Conservation (phyloP, 768 basidiomycete genomes). For the Nevesoporus exiguus region DNA sequence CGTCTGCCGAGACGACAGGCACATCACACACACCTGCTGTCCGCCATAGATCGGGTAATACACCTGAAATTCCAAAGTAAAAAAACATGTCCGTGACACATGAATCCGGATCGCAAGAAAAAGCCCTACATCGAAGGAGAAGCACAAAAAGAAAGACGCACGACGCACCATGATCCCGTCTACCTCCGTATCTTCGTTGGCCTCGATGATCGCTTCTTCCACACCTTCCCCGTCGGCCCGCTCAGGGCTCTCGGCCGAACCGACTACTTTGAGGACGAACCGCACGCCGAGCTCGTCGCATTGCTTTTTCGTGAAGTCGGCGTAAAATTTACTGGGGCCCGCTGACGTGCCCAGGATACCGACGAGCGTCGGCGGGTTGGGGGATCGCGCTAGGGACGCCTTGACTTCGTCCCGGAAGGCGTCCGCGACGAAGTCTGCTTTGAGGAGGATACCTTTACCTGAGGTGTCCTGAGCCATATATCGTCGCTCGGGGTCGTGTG, state of each 20-base stretch:
- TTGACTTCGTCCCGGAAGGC: conserved; percentile 71
- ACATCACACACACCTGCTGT: conserved; percentile 60
- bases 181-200: conserved; percentile 81
- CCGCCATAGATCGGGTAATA: conserved; percentile 96
- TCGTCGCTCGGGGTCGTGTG: not conserved
- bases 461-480: conserved; percentile 22
- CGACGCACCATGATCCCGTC: conserved; percentile 95
- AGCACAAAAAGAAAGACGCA: conserved; percentile 7
- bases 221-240: conserved; percentile 79
- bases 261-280: conserved; percentile 72
- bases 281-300: conserved; percentile 86
- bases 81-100: not conserved
- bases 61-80: conserved; percentile 46
- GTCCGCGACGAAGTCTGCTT: conserved; percentile 72
- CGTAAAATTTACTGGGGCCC: conserved; percentile 76
- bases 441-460: conserved; percentile 74
- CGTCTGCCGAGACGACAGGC: not conserved
- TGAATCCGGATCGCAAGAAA: not conserved
- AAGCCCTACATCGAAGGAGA: not conserved
- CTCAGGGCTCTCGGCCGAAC: conserved; percentile 41
- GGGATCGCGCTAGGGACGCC: conserved; percentile 34
- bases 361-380: conserved; percentile 68
- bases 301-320: conserved; percentile 88
- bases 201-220: conserved; percentile 93
- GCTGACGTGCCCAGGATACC: conserved; percentile 88